A percentile compares a stretch with the other conserved stretches of the same genome.
Evolutionary conservation across 352 stramenopile species (phyloP).

Genomic region (Thraustotheca clavata): DNA sequence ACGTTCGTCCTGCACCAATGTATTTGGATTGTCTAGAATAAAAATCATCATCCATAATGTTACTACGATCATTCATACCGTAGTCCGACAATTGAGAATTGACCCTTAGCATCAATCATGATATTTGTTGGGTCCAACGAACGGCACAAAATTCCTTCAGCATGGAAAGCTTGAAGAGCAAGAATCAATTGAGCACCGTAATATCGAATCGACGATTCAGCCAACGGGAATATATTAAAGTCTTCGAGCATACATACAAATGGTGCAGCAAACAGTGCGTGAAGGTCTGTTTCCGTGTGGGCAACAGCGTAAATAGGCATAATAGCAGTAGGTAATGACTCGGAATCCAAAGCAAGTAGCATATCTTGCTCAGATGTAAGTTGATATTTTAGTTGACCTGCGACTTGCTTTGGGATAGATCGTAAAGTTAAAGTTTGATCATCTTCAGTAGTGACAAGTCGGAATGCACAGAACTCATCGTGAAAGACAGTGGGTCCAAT

Average conservation of each 20-base stretch:
- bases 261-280: constrained; percentile 71
- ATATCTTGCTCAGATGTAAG: constrained; percentile 75
- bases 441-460: constrained; percentile 46
- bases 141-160: constrained; percentile 68
- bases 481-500: constrained; percentile 67
- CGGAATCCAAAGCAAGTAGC: constrained; percentile 69
- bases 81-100: constrained; percentile 79
- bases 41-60: neutral
- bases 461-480: constrained; percentile 63
- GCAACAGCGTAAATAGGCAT: constrained; percentile 54
- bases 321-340: constrained; percentile 54
- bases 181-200: constrained; percentile 81
- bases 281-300: constrained; percentile 71
- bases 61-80: constrained; percentile 29
- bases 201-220: constrained; percentile 74
- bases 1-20: constrained; percentile 69
- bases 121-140: constrained; percentile 74
- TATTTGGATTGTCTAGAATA: constrained; percentile 80
- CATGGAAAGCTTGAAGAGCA: constrained; percentile 72
- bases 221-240: constrained; percentile 54
- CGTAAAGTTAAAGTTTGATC: constrained; percentile 57
- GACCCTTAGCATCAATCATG: constrained; percentile 69
- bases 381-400: constrained; percentile 74
- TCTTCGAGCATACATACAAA: constrained; percentile 76
- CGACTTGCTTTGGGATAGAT: constrained; percentile 71